A percentile compares a stretch with the other conserved stretches of the same genome.
Conservation (phyloP, 108 stramenopile genomes). For the Cafeteria roenbergensis region DNA sequence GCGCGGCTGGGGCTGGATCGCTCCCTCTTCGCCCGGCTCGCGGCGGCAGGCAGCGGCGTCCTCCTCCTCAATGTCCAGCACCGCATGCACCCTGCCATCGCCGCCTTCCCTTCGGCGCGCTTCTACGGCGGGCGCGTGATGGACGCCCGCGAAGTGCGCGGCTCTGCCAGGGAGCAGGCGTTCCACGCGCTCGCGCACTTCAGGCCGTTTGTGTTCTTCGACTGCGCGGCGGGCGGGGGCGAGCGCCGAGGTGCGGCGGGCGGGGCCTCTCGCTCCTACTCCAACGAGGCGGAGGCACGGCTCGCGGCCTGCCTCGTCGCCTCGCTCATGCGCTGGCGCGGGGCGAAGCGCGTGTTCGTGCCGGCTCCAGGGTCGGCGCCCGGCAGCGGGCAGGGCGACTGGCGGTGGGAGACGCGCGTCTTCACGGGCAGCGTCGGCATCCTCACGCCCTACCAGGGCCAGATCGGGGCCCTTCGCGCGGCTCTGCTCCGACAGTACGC, state of each 20-base stretch:
- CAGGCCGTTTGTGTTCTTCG: slow-evolving; percentile 20
- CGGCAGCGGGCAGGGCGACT: background rate
- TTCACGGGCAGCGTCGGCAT: slow-evolving; percentile 43
- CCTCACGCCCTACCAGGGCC: slow-evolving; percentile 83
- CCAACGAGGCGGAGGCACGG: slow-evolving; percentile 22
- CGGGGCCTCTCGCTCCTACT: slow-evolving; percentile 8
- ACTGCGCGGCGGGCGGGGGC: background rate
- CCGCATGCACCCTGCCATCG: slow-evolving; percentile 76
- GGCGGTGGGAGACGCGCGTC: slow-evolving; percentile 1
- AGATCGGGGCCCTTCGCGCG: slow-evolving; percentile 51
- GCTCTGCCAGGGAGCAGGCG: slow-evolving; percentile 34
- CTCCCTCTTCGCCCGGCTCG: slow-evolving; percentile 84
- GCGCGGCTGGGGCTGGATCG: slow-evolving; percentile 67
- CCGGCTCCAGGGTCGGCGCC: too few relatives aligned
- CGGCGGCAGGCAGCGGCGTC: slow-evolving; percentile 71
- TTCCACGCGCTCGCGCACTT: slow-evolving; percentile 38
- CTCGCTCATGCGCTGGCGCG: slow-evolving; percentile 10
- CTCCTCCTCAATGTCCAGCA: slow-evolving; percentile 90
- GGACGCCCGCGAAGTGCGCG: slow-evolving; percentile 63
- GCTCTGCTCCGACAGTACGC: slow-evolving; percentile 46
- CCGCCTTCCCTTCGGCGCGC: slow-evolving; percentile 64
- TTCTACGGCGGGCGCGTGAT: slow-evolving; percentile 66
- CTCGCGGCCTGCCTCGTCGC: slow-evolving; percentile 30
- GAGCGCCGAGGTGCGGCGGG: background rate
- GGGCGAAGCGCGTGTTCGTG: slow-evolving; percentile 4